Conservation (phyloP, 2,329 filamentous ascomycete species). For the Ophiocordyceps camponoti-floridani region DNA sequence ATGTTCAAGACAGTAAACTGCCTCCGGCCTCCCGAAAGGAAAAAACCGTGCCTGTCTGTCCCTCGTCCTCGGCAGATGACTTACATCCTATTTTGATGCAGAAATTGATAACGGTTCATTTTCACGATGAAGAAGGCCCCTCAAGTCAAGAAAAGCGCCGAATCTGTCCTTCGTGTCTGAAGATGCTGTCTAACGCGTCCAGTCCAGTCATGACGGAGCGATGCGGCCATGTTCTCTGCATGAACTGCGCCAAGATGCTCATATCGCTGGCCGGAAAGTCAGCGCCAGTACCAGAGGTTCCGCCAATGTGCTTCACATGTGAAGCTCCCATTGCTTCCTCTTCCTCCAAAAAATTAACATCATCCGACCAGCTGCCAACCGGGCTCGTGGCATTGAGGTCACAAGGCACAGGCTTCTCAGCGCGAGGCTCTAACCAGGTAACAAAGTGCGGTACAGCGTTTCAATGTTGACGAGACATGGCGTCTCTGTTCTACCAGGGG, state of each 20-base stretch:
- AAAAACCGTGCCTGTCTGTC: conserved; percentile 59
- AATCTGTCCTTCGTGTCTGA: conserved; percentile 73
- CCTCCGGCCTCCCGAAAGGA: conserved; percentile 38
- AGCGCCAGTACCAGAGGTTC: conserved; percentile 26
- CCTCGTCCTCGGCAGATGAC: conserved; percentile 46
- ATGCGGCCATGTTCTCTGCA: conserved; percentile 84
- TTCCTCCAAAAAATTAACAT: conserved; percentile 19
- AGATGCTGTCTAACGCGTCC: conserved; percentile 63
- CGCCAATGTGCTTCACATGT: conserved; percentile 61
- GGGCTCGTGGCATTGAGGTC: conserved; percentile 66
- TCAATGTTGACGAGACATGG: conserved; percentile 42
- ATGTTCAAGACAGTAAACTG: conserved; percentile 24
- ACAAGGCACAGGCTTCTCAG: conserved; percentile 86
- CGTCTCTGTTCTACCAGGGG: background rate
- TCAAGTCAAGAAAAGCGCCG: conserved; percentile 24
- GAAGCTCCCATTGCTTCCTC: conserved; percentile 52
- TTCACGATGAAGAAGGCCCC: conserved; percentile 47
- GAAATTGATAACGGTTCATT: conserved; percentile 56
- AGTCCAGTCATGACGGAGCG: conserved; percentile 70
- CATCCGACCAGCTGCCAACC: conserved; percentile 40
- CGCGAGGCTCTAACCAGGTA: conserved; percentile 67
- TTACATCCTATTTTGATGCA: conserved; percentile 66
- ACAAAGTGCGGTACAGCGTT: conserved; percentile 66
- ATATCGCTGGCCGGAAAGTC: conserved; percentile 27
- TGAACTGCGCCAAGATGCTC: conserved; percentile 70